Conservation (phyloP, 1,284 basidiomycete species). For the Ceraceosorus guamensis region DNA sequence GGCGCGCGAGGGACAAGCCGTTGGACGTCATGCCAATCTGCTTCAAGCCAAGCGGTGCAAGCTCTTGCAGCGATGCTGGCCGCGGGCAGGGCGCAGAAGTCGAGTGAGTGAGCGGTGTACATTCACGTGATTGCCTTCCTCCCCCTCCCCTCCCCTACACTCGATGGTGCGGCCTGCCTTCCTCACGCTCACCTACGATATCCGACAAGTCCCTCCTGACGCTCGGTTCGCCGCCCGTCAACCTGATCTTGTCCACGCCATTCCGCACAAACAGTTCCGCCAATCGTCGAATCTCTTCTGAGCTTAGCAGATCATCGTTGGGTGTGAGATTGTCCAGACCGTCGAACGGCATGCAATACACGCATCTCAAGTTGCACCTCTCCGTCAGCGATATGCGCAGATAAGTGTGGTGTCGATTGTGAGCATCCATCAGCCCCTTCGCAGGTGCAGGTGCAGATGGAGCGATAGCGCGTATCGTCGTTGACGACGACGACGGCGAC, state of each 20-base stretch:
- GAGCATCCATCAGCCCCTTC: constrained; percentile 23
- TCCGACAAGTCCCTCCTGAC: constrained; percentile 69
- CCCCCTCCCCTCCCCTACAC: no score
- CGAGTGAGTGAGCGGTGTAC: no score
- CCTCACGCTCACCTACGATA: no score
- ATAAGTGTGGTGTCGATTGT: constrained; percentile 60
- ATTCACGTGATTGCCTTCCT: no score
- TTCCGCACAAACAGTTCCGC: constrained; percentile 66
- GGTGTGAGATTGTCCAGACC: constrained; percentile 67
- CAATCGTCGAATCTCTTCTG: constrained; percentile 64
- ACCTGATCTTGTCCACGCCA: constrained; percentile 75
- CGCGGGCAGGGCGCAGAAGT: no score
- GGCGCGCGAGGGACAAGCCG: constrained; percentile 67
- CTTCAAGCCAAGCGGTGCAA: constrained; percentile 59
- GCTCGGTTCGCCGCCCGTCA: constrained; percentile 83
- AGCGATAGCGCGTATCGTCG: no score
- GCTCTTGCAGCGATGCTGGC: constrained; percentile 11
- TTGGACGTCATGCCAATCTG: constrained; percentile 82
- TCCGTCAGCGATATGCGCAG: constrained; percentile 78
- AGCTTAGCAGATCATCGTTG: constrained; percentile 61
- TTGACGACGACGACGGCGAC: no score
- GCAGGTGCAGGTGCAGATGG: no score
- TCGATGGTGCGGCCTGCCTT: no score
- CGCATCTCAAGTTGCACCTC: constrained; percentile 76
- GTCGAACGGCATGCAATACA: constrained; percentile 82